Percentiles rank a stretch among this genome's conserved stretches.
phyloP scores from a whole-genome alignment of 2,329 filamentous ascomycete genomes.

The Trichophyton benhamiae region DNA sequence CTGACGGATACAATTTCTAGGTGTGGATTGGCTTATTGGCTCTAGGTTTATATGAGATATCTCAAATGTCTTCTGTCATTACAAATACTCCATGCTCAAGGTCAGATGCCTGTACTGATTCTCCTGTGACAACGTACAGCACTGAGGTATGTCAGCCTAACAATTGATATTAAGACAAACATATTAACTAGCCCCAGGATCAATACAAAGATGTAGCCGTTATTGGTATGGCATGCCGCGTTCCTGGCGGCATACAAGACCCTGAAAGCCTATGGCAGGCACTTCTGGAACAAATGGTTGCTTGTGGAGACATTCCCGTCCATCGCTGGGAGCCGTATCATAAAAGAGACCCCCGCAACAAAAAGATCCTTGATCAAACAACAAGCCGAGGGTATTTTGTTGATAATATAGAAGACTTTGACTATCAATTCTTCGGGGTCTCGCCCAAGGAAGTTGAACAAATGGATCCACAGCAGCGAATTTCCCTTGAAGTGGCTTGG shows the following conservation, averaged over 20 bases:
- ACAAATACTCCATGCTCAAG: neutral
- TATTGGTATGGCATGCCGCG: constrained; percentile 1
- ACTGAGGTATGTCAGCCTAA: neutral
- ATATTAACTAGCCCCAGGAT: neutral
- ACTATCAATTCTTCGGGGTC: constrained; percentile 17
- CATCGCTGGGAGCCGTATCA: neutral
- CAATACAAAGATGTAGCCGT: neutral
- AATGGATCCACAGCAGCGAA: constrained; percentile 17
- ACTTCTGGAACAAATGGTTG: neutral
- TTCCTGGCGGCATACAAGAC: neutral
- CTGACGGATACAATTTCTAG: neutral
- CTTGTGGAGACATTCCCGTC: neutral
- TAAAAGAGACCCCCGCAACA: neutral
- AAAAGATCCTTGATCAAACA: neutral
- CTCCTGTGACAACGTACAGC: neutral
- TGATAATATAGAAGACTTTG: constrained; percentile 13
- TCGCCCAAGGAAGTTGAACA: constrained; percentile 10
- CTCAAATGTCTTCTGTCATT: neutral
- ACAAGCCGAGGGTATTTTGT: neutral
- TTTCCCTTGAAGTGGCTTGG: constrained; percentile 16
- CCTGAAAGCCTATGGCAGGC: constrained; percentile 1
- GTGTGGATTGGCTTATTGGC: neutral
- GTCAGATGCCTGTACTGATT: neutral
- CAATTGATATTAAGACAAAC: neutral
- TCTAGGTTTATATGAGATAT: neutral